phyloP scores from a whole-genome alignment of 345 rosid genomes.

The Leavenworthia alabamica region DNA sequence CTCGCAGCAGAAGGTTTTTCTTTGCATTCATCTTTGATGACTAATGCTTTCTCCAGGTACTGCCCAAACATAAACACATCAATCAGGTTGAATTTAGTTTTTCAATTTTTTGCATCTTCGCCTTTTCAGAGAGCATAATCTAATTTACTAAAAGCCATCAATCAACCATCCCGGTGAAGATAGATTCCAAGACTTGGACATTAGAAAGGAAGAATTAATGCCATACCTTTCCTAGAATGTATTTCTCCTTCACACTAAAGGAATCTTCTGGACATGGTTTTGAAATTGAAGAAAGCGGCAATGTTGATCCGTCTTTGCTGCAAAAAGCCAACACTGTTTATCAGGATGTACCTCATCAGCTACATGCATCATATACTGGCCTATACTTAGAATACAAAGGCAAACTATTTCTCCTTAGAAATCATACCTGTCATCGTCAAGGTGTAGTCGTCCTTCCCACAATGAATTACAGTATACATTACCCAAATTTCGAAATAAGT shows the following conservation, averaged over 20 bases:
- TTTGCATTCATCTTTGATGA: slow-evolving; percentile 37
- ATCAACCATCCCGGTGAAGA: not conserved
- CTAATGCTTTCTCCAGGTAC: slow-evolving; percentile 71
- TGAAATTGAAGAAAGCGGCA: slow-evolving; percentile 31
- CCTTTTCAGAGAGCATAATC: not conserved
- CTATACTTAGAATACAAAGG: not conserved
- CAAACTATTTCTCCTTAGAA: not conserved
- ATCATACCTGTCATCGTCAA: slow-evolving; percentile 45
- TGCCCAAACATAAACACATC: slow-evolving; percentile 21
- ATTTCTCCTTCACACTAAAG: slow-evolving; percentile 58
- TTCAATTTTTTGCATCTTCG: not conserved
- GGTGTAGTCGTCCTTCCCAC: slow-evolving; percentile 69
- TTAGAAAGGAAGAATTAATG: not conserved
- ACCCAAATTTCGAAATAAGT: slow-evolving; percentile 65
- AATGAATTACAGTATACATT: slow-evolving; percentile 76
- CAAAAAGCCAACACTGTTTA: slow-evolving; percentile 21
- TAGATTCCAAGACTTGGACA: not conserved
- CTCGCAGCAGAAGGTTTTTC: slow-evolving; percentile 27
- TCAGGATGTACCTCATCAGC: slow-evolving; percentile 1
- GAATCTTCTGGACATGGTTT: slow-evolving; percentile 66
- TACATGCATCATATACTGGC: slow-evolving; percentile 11
- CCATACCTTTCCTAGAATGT: slow-evolving; percentile 68
- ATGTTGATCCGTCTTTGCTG: slow-evolving; percentile 40
- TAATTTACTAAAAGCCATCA: not conserved
- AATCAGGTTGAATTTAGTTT: slow-evolving; percentile 1